These are phyloP conservation scores for Phascolomyces articulosus DNA, from an alignment of 371 early-diverging fungal genomes.

Conservation along the genomic window DNA sequence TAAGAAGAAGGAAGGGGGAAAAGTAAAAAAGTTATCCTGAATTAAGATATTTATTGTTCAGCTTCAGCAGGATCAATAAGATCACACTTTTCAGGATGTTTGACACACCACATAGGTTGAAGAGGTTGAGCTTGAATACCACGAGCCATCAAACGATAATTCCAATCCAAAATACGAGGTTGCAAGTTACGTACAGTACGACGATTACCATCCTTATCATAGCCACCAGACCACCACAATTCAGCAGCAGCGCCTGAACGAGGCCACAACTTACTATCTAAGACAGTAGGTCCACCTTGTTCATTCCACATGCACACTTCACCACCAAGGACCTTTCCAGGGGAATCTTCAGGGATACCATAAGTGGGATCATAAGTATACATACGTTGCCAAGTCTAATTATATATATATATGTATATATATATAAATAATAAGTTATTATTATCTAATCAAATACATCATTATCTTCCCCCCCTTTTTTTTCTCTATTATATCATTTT, in stretches of 20 bases:
- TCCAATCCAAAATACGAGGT: conserved; percentile 47
- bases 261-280: conserved; percentile 75
- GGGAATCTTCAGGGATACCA: conserved; percentile 53
- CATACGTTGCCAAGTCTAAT: conserved; percentile 79
- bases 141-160: conserved; percentile 61
- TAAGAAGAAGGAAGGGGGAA: not conserved
- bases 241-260: conserved; percentile 76
- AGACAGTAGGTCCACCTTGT: conserved; percentile 62
- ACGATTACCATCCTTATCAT: conserved; percentile 51
- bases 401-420: conserved; percentile 30
- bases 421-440: too few species aligned
- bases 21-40: not conserved
- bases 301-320: conserved; percentile 76
- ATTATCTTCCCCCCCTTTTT: not conserved
- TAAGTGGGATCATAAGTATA: conserved; percentile 71
- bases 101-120: conserved; percentile 73
- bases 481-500: not conserved
- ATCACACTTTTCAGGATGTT: conserved; percentile 70
- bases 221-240: conserved; percentile 75
- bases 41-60: not conserved
- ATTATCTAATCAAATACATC: too few species aligned
- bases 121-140: conserved; percentile 71
- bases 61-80: conserved; percentile 17
- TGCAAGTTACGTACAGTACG: conserved; percentile 31
- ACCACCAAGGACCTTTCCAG: conserved; percentile 48